Evolutionary conservation across 2,329 filamentous ascomycete genomes (phyloP), one percentile per base, ranked within the genome.

Genomic region (Fusarium irregulare): DNA sequence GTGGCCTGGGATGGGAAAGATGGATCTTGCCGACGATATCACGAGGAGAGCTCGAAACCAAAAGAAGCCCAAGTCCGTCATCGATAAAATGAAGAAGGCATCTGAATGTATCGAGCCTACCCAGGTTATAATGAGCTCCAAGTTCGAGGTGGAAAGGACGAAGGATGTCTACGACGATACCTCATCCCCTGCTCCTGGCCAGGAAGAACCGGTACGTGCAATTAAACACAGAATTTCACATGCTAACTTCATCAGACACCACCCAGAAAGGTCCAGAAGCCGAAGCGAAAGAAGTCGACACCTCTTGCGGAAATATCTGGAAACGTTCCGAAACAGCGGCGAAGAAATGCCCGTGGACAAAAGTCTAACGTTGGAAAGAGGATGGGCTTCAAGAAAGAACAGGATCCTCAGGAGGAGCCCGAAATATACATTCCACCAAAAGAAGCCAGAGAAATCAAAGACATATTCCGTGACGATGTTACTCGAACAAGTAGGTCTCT

Each of bases 1-100:
- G 48, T 93, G 90, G 85, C 90, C 91, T 4, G 92, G 92, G 20
- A 94, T 94, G 92, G 87, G 88, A 56, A 85, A 93, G n/a, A 94
- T 94, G 76, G 92, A 95, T 78, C 89, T 92, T 56, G 92, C 92
- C 7, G 92, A 90, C 7, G 86, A 89, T 18, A 88, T 91, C 65
- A 91, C 92, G 85, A 91, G 89, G 73, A 86, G 90, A 47, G 92
- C 89, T 80, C 85, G 92, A 54, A 94, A 94, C 76, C 92, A 95
- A 79, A 89, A 91, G 73, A 95, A 95, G 78, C 88, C 91, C 56
- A 85, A 83, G n/a, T 90, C 88, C 2, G 89, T 93, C n/a, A 81
- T 93, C 23, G 83, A 87, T 58, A 86, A 87, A 62, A 89, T 95
- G 79, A 85, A 89, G 72, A 78, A 85, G 55, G 88, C 87, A 20